phyloP scores from a whole-genome alignment of 2,329 filamentous ascomycete species.

The Hypoxylon sp. region DNA sequence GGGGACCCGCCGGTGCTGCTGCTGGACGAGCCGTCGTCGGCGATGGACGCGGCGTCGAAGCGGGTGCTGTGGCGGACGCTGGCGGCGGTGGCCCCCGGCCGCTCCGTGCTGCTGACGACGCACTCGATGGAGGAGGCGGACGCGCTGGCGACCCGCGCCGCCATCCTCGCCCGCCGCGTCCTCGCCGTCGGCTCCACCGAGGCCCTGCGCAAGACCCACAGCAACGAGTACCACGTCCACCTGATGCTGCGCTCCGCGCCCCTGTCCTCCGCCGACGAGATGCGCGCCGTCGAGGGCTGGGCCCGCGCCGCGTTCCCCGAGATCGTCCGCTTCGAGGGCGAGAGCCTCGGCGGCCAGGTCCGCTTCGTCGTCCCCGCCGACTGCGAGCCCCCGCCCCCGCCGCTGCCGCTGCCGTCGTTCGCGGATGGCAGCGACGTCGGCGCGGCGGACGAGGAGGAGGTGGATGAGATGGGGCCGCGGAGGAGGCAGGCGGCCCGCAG shows the following conservation, averaged over 20 bases:
- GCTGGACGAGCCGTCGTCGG: slow-evolving; percentile 80
- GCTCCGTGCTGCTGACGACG: slow-evolving; percentile 75
- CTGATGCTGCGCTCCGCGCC: slow-evolving; percentile 38
- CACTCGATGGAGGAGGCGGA: slow-evolving; percentile 86
- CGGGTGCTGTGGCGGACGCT: slow-evolving; percentile 82
- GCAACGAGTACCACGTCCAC: slow-evolving; percentile 43
- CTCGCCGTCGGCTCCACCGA: slow-evolving; percentile 41
- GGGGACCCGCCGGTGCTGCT: slow-evolving; percentile 77
- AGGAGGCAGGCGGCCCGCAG: slow-evolving; percentile 22
- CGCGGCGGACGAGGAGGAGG: slow-evolving; percentile 22
- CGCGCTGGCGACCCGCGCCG: slow-evolving; percentile 72
- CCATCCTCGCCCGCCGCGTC: slow-evolving; percentile 55
- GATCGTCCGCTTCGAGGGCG: slow-evolving; percentile 61
- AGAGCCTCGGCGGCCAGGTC: slow-evolving; percentile 70
- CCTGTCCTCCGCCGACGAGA: slow-evolving; percentile 32
- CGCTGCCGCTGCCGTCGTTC: neutral
- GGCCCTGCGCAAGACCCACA: slow-evolving; percentile 38
- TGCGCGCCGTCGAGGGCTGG: slow-evolving; percentile 52
- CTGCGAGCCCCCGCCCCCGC: slow-evolving; percentile 21
- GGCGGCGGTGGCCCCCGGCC: slow-evolving; percentile 68
- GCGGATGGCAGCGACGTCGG: no score
- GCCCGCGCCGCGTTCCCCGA: slow-evolving; percentile 58
- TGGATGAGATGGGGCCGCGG: slow-evolving; percentile 18
- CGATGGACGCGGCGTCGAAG: slow-evolving; percentile 73
- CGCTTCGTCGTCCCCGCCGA: slow-evolving; percentile 65